phyloP scores from a whole-genome alignment of 2,329 filamentous ascomycete genomes.

The Trichoderma sp. region DNA sequence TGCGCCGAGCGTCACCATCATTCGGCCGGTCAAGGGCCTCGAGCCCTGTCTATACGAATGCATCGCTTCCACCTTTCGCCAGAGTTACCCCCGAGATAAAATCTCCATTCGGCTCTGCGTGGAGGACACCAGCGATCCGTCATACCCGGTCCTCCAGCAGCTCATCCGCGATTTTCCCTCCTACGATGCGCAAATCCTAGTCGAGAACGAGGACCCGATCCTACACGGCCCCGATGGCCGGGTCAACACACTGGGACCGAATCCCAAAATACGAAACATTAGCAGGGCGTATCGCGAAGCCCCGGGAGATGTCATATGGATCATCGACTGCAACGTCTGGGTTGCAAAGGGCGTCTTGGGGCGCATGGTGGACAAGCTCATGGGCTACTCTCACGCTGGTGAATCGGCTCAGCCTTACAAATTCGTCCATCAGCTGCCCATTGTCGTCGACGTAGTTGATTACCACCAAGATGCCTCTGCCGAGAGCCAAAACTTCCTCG shows the following conservation, averaged over 20 bases:
- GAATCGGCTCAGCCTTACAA: conserved; percentile 67
- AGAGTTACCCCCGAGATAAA: conserved; percentile 77
- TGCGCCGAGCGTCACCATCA: conserved; percentile 83
- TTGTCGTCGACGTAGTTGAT: conserved; percentile 74
- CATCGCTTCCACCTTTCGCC: conserved; percentile 80
- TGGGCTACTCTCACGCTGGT: conserved; percentile 62
- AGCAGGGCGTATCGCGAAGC: conserved; percentile 90
- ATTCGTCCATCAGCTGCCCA: conserved; percentile 90
- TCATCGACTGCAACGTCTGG: conserved; percentile 97
- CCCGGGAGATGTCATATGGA: conserved; percentile 86
- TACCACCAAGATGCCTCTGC: conserved; percentile 33
- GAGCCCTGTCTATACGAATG: conserved; percentile 92
- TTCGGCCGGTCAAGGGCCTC: conserved; percentile 90
- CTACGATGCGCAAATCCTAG: conserved; percentile 71
- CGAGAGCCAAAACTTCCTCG: conserved; percentile 40
- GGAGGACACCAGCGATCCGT: conserved; percentile 72
- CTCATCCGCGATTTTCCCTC: conserved; percentile 74
- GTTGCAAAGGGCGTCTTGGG: conserved; percentile 76
- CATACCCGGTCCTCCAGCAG: conserved; percentile 72
- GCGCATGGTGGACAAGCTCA: conserved; percentile 86
- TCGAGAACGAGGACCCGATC: conserved; percentile 80
- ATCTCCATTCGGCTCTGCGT: conserved; percentile 84
- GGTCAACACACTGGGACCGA: conserved; percentile 74
- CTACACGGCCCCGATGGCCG: conserved; percentile 60
- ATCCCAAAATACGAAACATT: conserved; percentile 98